phyloP scores from a whole-genome alignment of 228 moss, liverwort and hornwort genomes.

The Sphagnum fallax region DNA sequence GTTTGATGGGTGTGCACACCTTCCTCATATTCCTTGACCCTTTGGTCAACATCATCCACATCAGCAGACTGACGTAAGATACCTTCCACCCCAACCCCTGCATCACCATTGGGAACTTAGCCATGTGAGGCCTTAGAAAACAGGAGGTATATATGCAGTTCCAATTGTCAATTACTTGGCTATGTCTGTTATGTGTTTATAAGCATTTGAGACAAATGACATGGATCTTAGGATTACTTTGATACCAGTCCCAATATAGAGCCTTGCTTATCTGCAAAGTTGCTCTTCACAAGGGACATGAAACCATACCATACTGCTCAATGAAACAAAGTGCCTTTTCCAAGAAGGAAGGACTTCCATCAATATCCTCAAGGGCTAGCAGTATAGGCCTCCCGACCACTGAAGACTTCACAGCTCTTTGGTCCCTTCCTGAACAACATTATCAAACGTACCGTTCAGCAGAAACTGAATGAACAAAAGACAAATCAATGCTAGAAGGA shows the following conservation, averaged over 20 bases:
- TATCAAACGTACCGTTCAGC: no score
- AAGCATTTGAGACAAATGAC: no score
- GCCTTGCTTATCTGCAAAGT: no score
- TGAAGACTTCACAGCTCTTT: conserved; percentile 63
- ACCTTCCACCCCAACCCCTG: conserved; percentile 58
- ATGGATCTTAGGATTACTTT: no score
- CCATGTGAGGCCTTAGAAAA: no score
- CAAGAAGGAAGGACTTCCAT: conserved; percentile 88
- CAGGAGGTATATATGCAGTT: no score
- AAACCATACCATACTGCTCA: conserved; percentile 56
- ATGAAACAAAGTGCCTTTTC: conserved; percentile 88
- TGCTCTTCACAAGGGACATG: no score
- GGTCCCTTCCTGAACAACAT: conserved; percentile 36
- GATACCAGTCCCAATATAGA: no score
- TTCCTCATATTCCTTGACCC: conserved; percentile 90
- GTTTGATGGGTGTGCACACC: not conserved
- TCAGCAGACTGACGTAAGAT: conserved; percentile 79
- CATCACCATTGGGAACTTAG: not conserved
- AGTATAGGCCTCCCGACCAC: conserved; percentile 84
- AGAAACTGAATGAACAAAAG: no score
- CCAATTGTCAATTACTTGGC: no score
- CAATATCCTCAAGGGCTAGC: conserved; percentile 76
- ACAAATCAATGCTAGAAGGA: no score
- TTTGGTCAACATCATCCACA: conserved; percentile 92
- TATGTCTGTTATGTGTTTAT: no score